A percentile compares a stretch with the other conserved stretches of the same genome.
Conservation (phyloP, 768 basidiomycete species). For the Leccinum subgranulosum region DNA sequence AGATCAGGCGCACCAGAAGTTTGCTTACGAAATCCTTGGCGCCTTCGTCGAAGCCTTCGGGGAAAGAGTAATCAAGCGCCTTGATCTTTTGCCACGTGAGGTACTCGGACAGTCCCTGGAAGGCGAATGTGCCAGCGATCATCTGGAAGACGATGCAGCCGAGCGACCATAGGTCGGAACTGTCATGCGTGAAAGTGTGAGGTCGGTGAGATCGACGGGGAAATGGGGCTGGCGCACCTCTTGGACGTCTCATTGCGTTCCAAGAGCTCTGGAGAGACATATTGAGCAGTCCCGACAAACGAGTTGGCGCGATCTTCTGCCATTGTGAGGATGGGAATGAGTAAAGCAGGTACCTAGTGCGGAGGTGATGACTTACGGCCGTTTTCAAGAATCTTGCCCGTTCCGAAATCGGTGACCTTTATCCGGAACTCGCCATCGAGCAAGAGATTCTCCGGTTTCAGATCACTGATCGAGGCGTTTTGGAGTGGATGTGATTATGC, state of each 20-base stretch:
- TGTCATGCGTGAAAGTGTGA: conserved; percentile 26
- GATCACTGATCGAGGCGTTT: conserved; percentile 44
- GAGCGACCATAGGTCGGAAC: conserved; percentile 94
- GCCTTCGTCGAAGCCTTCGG: conserved; percentile 77
- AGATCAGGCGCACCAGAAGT: conserved; percentile 54
- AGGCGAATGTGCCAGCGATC: conserved; percentile 87
- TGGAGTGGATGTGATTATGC: conserved; percentile 9
- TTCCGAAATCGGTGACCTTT: conserved; percentile 96
- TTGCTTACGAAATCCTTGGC: conserved; percentile 77
- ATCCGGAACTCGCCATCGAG: conserved; percentile 84
- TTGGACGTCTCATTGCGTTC: conserved; percentile 69
- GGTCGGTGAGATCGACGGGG: not conserved
- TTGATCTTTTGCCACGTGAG: conserved; percentile 95
- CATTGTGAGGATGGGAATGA: conserved; percentile 15
- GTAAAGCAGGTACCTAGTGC: not conserved
- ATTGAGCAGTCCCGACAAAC: conserved; percentile 90
- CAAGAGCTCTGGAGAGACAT: conserved; percentile 84
- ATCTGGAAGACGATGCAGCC: conserved; percentile 97
- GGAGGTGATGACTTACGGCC: conserved; percentile 39
- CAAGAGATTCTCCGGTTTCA: conserved; percentile 87
- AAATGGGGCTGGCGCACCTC: conserved; percentile 45
- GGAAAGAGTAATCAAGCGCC: conserved; percentile 80
- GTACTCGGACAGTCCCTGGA: conserved; percentile 88
- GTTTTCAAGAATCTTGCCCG: conserved; percentile 70
- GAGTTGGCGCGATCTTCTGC: conserved; percentile 57